Percentiles rank a stretch among this genome's conserved stretches.
Conservation (phyloP, 2,329 filamentous ascomycete species). For the Blumeria hordei region DNA sequence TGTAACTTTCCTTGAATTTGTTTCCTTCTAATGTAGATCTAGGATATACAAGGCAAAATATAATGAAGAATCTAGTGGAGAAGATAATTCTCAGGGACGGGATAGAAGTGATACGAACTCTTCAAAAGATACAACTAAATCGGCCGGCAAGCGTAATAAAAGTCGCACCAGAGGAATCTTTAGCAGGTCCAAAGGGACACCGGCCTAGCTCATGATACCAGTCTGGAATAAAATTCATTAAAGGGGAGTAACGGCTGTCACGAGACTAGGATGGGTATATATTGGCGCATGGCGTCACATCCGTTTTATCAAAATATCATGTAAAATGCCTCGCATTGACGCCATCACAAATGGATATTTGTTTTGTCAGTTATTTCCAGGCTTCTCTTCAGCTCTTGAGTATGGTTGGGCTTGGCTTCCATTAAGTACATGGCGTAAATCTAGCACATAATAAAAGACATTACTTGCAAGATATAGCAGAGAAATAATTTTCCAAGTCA, state of each 20-base stretch:
- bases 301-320: not conserved
- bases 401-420: too few relatives aligned
- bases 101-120: not conserved
- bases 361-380: too few relatives aligned
- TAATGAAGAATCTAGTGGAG: conserved; percentile 23
- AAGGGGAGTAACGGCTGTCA: not conserved
- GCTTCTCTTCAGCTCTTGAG: too few relatives aligned
- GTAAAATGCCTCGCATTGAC: not conserved
- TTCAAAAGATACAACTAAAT: conserved; percentile 2
- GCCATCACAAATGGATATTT: too few relatives aligned
- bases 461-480: too few relatives aligned
- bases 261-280: not conserved
- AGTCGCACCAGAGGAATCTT: conserved; percentile 1
- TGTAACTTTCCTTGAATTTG: conserved; percentile 17
- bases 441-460: too few relatives aligned
- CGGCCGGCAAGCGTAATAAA: conserved; percentile 6
- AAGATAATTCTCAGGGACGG: conserved; percentile 7
- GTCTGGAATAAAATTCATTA: not conserved
- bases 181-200: conserved; percentile 1
- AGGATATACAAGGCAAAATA: conserved; percentile 98
- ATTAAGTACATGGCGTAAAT: too few relatives aligned
- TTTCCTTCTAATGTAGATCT: conserved; percentile 1
- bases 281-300: not conserved
- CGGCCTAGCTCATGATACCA: not conserved
- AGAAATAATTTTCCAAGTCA: too few relatives aligned